These are phyloP conservation scores for Ascochyta rabiei DNA, from an alignment of 2,329 filamentous ascomycete species.

Conservation along the genomic window DNA sequence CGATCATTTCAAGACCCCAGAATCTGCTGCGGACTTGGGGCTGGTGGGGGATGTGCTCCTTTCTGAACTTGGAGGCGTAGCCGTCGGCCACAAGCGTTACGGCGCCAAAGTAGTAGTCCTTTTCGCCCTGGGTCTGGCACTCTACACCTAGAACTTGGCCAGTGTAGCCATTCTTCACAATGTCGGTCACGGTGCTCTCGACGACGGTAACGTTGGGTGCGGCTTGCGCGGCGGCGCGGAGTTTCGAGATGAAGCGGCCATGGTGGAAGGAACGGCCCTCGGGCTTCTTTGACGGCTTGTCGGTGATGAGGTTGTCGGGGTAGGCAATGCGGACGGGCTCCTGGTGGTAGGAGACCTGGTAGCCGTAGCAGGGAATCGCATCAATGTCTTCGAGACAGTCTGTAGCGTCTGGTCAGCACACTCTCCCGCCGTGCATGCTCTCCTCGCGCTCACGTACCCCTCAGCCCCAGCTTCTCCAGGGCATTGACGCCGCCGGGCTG, in stretches of 20 bases:
- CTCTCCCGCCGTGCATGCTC: too few species aligned
- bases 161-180: constrained; percentile 72
- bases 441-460: constrained; percentile 32
- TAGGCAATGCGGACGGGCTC: constrained; percentile 79
- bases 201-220: constrained; percentile 87
- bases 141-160: constrained; percentile 83
- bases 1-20: constrained; percentile 90
- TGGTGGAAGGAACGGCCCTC: constrained; percentile 90
- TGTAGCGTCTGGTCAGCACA: constrained; percentile 20
- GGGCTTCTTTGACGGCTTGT: constrained; percentile 52
- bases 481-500: constrained; percentile 90
- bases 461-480: constrained; percentile 78
- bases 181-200: constrained; percentile 82
- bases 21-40: constrained; percentile 84
- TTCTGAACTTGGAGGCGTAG: constrained; percentile 90
- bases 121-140: constrained; percentile 67
- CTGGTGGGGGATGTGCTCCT: constrained; percentile 70
- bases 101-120: constrained; percentile 82
- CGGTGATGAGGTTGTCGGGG: constrained; percentile 62
- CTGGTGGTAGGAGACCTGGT: constrained; percentile 84
- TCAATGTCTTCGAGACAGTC: constrained; percentile 91
- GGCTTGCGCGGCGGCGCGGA: constrained; percentile 74
- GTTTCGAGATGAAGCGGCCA: constrained; percentile 84
- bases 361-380: constrained; percentile 79
- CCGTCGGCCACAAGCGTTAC: constrained; percentile 91